Conservation (phyloP, 495 filamentous ascomycete genomes). For the Xylaria castorea region DNA sequence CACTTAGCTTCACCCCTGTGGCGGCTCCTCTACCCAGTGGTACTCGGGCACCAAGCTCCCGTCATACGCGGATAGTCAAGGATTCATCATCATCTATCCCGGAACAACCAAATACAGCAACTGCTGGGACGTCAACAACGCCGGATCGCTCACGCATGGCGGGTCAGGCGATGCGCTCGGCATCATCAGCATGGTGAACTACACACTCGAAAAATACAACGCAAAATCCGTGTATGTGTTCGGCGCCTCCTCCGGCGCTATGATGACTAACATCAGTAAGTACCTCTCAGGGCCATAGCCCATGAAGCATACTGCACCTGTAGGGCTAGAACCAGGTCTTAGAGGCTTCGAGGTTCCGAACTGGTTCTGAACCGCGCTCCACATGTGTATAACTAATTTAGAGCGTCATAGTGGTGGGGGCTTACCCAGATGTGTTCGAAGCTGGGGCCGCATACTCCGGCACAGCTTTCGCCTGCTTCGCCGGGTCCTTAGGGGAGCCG, state of each 20-base stretch:
- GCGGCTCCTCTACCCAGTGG: conserved; percentile 42
- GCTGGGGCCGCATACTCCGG: conserved; percentile 64
- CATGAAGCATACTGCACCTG: neutral
- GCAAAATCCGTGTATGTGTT: conserved; percentile 57
- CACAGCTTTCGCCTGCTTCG: conserved; percentile 59
- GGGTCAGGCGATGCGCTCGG: conserved; percentile 58
- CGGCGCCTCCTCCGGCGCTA: conserved; percentile 61
- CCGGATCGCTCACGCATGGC: conserved; percentile 58
- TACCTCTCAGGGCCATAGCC: neutral
- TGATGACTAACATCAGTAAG: conserved; percentile 63
- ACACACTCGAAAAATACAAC: conserved; percentile 53
- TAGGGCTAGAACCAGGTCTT: neutral
- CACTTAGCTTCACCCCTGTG: conserved; percentile 47
- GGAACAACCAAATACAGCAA: conserved; percentile 52
- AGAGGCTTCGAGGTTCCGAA: neutral
- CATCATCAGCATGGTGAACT: conserved; percentile 64
- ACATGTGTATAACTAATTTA: neutral
- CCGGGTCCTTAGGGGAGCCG: conserved; percentile 36
- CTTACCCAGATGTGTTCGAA: conserved; percentile 64
- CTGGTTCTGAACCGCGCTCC: neutral
- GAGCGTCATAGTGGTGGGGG: conserved; percentile 50
- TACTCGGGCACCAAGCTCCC: conserved; percentile 45
- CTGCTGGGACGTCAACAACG: conserved; percentile 63
- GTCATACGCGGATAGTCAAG: conserved; percentile 53
- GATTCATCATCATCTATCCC: conserved; percentile 64